phyloP scores from a whole-genome alignment of 2,329 filamentous ascomycete species.

The Ilyonectria sp. region DNA sequence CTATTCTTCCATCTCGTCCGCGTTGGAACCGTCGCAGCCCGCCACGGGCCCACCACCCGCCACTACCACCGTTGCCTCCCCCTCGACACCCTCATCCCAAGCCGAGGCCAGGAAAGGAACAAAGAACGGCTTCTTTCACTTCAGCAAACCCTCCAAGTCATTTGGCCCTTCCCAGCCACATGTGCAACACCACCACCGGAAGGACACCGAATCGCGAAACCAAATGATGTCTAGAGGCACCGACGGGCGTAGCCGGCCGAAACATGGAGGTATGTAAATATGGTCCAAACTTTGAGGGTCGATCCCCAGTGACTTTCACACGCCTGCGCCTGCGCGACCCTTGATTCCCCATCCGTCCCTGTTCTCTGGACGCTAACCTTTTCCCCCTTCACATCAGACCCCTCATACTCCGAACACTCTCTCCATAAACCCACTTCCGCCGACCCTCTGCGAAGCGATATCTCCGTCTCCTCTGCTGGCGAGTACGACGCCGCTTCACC shows the following conservation, averaged over 20 bases:
- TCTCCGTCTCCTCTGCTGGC: conserved; percentile 65
- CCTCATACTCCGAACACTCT: conserved; percentile 49
- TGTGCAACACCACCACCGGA: conserved; percentile 41
- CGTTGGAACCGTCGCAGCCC: conserved; percentile 39
- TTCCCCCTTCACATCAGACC: conserved; percentile 42
- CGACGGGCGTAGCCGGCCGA: conserved; percentile 50
- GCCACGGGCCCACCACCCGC: conserved; percentile 40
- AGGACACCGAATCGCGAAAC: conserved; percentile 55
- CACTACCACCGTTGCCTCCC: conserved; percentile 30
- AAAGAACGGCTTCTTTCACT: conserved; percentile 67
- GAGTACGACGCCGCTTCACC: conserved; percentile 60
- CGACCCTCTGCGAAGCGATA: conserved; percentile 65
- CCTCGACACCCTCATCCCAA: conserved; percentile 38
- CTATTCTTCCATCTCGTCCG: conserved; percentile 49
- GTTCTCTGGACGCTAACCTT: conserved; percentile 41
- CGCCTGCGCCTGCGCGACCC: conserved; percentile 26
- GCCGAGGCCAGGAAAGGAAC: conserved; percentile 60
- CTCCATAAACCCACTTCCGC: conserved; percentile 58
- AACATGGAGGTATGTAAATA: conserved; percentile 54
- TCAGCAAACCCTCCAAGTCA: conserved; percentile 63
- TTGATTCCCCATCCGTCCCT: conserved; percentile 17
- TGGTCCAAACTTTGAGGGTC: conserved; percentile 33
- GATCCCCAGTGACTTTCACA: conserved; percentile 38
- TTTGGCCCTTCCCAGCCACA: conserved; percentile 52
- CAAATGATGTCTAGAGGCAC: conserved; percentile 57